Evolutionary conservation across 139 green algal species (phyloP), one percentile per base, ranked within the genome.

Genomic region (Chlorella sp.): DNA sequence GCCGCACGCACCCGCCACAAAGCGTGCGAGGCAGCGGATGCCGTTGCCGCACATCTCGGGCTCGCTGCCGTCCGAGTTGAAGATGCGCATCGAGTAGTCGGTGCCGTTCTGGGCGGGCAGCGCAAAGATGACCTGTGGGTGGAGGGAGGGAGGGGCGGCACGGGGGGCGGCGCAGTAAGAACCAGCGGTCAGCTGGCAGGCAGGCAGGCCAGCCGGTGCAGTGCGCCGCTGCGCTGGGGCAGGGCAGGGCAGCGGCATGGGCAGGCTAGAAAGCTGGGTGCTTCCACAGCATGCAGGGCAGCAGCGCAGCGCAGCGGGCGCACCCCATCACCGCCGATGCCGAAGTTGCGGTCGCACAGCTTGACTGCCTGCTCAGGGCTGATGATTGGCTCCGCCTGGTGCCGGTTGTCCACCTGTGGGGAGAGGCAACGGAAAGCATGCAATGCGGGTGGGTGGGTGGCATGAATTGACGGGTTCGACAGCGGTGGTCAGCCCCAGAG

Each of bases 21-120:
- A 99, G 68, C 93, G 92, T 20, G 96, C 96, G 13, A 99, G 83
- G 90, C 96, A 99, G 25, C 98, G 92, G 74, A 99, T 99, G 82
- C 98, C 98, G 85, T 99, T 99, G 81, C 98, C 98, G 90, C 98
- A 99, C 98, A 99, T 99, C 91, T 99, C 97, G 7, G 97, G 97
- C 93, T 99, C 97, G 32, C 86, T 95, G 74, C 97, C 97, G 82
- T 99, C 97, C 0, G 87, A 95, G 93, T 99, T 99, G 93, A 95
- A 99, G 76, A 99, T 99, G 70, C 97, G 92, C 97, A 99, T 99
- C 25, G 92, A 92, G 79, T 98, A 95, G 85, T 99, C 96, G 63
- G 94, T 91, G 25, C 88, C 90, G 56, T 83, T 32, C 2, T 91
- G 65, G 9, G 92, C 57, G 0, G 96, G 96, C 73, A 98, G 82